A percentile compares a stretch with the other conserved stretches of the same genome.
Conservation (phyloP, 2,329 filamentous ascomycete species). For the Alternaria alternata region DNA sequence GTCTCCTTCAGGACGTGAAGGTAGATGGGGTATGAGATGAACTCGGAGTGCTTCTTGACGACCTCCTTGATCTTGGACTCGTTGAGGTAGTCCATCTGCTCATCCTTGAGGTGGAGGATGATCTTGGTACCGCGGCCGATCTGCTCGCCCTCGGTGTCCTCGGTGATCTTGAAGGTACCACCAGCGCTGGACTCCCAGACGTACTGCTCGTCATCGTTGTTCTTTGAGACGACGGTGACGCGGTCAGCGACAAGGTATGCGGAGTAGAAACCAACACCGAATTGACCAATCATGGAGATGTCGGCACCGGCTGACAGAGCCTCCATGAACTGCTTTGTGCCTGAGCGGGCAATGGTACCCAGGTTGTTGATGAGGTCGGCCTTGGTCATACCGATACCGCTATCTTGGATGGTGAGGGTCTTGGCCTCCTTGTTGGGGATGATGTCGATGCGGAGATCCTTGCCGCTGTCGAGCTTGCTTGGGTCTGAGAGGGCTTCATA, state of each 20-base stretch:
- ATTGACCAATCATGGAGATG: conserved; percentile 99
- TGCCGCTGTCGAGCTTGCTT: conserved; percentile 94
- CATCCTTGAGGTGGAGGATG: conserved; percentile 98
- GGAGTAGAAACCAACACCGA: conserved; percentile 99
- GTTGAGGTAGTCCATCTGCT: conserved; percentile 98
- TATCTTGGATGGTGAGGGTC: conserved; percentile 96
- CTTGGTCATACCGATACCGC: conserved; percentile 99
- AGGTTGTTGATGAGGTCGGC: conserved; percentile 99
- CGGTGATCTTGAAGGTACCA: conserved; percentile 92
- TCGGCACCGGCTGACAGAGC: conserved; percentile 97
- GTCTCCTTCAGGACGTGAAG: conserved; percentile 99
- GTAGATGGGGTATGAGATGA: conserved; percentile 99
- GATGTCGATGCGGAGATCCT: conserved; percentile 99
- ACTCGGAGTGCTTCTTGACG: conserved; percentile 99
- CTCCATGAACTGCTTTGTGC: conserved; percentile 99
- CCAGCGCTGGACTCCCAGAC: conserved; percentile 98
- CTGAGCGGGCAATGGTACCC: conserved; percentile 97
- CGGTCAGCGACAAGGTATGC: conserved; percentile 98
- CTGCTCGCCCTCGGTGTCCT: conserved; percentile 89
- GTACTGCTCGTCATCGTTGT: conserved; percentile 99
- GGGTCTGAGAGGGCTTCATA: conserved; percentile 98
- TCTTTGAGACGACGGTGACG: conserved; percentile 94
- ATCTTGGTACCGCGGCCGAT: conserved; percentile 97
- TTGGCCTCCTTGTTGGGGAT: conserved; percentile 97
- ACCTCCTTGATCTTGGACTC: conserved; percentile 99